A percentile compares a stretch with the other conserved stretches of the same genome.
Evolutionary conservation across 108 stramenopile species (phyloP).

Genomic region (Tribonema minus): DNA sequence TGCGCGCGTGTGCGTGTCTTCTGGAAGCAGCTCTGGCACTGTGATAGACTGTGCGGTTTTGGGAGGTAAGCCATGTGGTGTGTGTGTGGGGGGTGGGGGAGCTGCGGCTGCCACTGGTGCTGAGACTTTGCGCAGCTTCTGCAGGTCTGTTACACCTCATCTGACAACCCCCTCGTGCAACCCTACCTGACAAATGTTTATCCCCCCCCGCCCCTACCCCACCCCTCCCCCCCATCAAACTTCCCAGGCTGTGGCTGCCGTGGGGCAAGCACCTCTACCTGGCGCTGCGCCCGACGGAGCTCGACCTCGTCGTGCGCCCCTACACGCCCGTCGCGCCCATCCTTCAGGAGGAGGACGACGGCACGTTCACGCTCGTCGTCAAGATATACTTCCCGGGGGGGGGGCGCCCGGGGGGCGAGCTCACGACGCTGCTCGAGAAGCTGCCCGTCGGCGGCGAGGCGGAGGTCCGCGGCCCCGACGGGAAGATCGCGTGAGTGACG

Average conservation of each 20-base stretch:
- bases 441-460: conserved; percentile 82
- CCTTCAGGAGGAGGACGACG: conserved; percentile 64
- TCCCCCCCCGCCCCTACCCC: no score
- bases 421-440: conserved; percentile 88
- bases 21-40: no score
- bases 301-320: not conserved
- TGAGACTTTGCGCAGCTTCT: no score
- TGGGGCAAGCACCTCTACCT: not conserved
- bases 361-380: conserved; percentile 75
- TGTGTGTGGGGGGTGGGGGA: no score
- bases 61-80: no score
- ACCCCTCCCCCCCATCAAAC: no score
- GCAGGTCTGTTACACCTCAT: no score
- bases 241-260: not conserved
- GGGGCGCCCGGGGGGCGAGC: conserved; percentile 92
- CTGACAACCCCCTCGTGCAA: no score
- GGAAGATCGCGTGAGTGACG: conserved; percentile 79
- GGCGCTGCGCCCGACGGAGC: not conserved
- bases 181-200: no score
- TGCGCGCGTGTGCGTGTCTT: no score
- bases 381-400: conserved; percentile 85
- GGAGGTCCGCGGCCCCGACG: conserved; percentile 61
- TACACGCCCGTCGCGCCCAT: not conserved
- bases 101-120: no score
- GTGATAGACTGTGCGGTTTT: no score